A percentile compares a stretch with the other conserved stretches of the same genome.
Evolutionary conservation across 1,139 yeast genomes (phyloP).

Genomic region (Pichia sp.): DNA sequence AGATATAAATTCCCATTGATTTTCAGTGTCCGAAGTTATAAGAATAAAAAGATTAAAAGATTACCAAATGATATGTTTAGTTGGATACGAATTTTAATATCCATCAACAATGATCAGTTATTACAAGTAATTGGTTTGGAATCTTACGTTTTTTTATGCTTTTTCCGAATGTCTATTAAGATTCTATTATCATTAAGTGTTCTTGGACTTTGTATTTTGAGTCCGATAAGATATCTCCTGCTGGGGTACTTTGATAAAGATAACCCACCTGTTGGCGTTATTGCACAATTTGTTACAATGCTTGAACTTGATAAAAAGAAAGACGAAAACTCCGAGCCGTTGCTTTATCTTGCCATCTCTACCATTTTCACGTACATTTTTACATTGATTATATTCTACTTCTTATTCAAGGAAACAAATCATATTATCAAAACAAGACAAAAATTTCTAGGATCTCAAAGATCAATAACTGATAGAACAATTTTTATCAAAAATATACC

Average conservation of each 20-base stretch:
- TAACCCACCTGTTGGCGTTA: constrained; percentile 5
- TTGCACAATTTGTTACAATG: background rate
- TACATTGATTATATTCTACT: constrained; percentile 59
- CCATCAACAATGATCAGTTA: constrained; percentile 47
- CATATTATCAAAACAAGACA: constrained; percentile 76
- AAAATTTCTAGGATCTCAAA: constrained; percentile 77
- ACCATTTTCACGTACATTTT: constrained; percentile 83
- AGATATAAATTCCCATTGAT: constrained; percentile 29
- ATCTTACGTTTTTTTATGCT: constrained; percentile 65
- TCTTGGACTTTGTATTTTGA: constrained; percentile 58
- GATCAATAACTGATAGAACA: constrained; percentile 88
- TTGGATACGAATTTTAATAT: constrained; percentile 49
- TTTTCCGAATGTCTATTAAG: constrained; percentile 71
- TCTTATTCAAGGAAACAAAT: constrained; percentile 62
- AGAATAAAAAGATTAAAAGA: constrained; percentile 26
- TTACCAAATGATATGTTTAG: constrained; percentile 39
- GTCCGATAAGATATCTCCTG: constrained; percentile 65
- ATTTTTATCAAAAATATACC: constrained; percentile 52
- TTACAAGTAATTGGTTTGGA: constrained; percentile 60
- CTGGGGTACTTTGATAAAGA: constrained; percentile 64
- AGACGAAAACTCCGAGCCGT: constrained; percentile 22
- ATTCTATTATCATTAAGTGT: constrained; percentile 51
- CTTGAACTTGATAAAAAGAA: background rate
- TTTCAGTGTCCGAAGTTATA: constrained; percentile 28
- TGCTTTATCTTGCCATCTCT: constrained; percentile 56